Conservation (phyloP, 2,329 filamentous ascomycete genomes). For the Colletotrichum kahawae region DNA sequence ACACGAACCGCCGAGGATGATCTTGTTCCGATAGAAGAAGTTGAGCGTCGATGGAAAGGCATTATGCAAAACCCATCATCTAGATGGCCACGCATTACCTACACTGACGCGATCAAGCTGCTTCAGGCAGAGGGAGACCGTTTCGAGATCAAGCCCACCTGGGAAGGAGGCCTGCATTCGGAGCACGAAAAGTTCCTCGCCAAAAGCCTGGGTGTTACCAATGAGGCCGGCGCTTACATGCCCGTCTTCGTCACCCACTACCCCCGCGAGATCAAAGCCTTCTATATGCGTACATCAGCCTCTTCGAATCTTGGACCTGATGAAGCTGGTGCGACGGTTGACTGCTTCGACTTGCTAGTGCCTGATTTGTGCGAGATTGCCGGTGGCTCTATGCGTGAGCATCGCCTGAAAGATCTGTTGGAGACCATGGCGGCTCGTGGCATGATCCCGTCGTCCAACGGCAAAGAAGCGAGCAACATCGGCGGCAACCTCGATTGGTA, state of each 20-base stretch:
- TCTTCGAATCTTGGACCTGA: not conserved
- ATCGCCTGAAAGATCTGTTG: slow-evolving; percentile 71
- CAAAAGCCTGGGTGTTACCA: slow-evolving; percentile 59
- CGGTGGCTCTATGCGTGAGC: slow-evolving; percentile 88
- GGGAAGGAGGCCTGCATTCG: slow-evolving; percentile 79
- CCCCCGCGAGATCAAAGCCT: slow-evolving; percentile 87
- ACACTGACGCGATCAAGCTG: slow-evolving; percentile 75
- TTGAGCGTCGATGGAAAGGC: slow-evolving; percentile 75
- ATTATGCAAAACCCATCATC: slow-evolving; percentile 51
- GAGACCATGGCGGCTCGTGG: slow-evolving; percentile 74
- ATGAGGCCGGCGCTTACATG: slow-evolving; percentile 50
- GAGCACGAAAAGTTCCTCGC: slow-evolving; percentile 95
- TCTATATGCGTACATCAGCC: slow-evolving; percentile 64
- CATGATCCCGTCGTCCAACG: slow-evolving; percentile 48
- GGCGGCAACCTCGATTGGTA: slow-evolving; percentile 74
- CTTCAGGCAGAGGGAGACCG: slow-evolving; percentile 64
- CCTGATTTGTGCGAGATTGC: slow-evolving; percentile 86
- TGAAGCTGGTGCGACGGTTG: slow-evolving; percentile 63
- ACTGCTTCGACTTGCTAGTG: slow-evolving; percentile 89
- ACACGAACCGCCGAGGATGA: slow-evolving; percentile 33
- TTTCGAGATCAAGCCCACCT: slow-evolving; percentile 74
- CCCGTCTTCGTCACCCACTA: slow-evolving; percentile 95
- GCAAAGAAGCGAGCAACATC: slow-evolving; percentile 27
- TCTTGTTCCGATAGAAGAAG: slow-evolving; percentile 50
- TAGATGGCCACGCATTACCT: slow-evolving; percentile 82